Conservation (phyloP, 73 alveolate genomes). For the Paramecium biaurelia region DNA sequence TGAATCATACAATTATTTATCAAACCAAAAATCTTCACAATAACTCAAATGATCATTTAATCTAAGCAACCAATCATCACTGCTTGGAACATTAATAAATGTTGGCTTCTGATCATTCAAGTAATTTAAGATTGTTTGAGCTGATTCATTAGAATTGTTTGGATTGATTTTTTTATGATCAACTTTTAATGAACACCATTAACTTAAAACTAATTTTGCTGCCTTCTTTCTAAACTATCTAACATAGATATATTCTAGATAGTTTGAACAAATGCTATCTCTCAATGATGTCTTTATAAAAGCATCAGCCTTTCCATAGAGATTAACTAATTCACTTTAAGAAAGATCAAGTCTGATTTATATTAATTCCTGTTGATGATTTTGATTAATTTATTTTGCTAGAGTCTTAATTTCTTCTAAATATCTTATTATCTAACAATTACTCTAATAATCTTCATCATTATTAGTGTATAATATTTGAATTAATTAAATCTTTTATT, state of each 20-base stretch:
- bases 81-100: neutral
- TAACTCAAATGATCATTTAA: neutral
- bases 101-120: neutral
- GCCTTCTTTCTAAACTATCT: neutral
- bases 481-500: neutral
- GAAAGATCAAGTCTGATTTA: neutral
- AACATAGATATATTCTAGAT: conserved; percentile 28
- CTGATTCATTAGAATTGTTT: neutral
- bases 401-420: neutral
- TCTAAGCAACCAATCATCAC: neutral
- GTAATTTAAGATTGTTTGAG: neutral
- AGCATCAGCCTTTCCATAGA: neutral
- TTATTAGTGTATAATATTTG: neutral
- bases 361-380: neutral
- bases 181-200: neutral
- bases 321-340: neutral
- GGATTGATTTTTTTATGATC: neutral
- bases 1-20: conserved; percentile 39
- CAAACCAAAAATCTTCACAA: conserved; percentile 27
- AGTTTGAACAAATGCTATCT: neutral
- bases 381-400: neutral
- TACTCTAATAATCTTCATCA: neutral
- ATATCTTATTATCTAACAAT: neutral
- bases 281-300: neutral
- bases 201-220: neutral